Percentiles rank a stretch among this genome's conserved stretches.
phyloP scores from a whole-genome alignment of 192 early-diverging fungal genomes.

The Coemansia sp. region DNA sequence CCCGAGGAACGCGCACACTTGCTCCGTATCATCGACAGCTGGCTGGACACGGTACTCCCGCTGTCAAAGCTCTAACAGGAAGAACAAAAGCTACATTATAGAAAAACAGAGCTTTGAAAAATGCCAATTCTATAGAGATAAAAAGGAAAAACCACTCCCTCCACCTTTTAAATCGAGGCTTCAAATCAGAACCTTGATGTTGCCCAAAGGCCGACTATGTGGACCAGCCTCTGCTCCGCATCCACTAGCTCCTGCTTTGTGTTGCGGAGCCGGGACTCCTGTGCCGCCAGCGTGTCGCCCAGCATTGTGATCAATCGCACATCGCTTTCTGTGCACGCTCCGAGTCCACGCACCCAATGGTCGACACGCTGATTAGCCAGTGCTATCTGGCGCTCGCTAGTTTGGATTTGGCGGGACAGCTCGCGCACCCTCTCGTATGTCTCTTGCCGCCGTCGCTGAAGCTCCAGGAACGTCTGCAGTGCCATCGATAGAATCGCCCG shows the following conservation, averaged over 20 bases:
- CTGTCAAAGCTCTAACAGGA: not conserved
- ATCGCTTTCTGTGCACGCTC: constrained; percentile 12
- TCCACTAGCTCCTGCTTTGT: constrained; percentile 21
- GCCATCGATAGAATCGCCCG: constrained; percentile 25
- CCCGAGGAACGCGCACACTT: not conserved
- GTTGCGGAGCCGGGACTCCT: constrained; percentile 21
- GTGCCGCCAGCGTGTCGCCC: constrained; percentile 3
- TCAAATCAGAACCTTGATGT: constrained; percentile 16
- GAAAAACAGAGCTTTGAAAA: no score
- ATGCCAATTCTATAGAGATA: no score
- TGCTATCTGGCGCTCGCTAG: constrained; percentile 24
- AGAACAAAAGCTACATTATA: not conserved
- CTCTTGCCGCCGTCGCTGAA: constrained; percentile 26
- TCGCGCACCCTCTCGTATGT: constrained; percentile 10
- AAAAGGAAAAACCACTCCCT: no score
- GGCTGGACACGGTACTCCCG: not conserved
- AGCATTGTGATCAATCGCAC: constrained; percentile 16
- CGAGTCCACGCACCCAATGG: constrained; percentile 11
- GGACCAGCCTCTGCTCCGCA: constrained; percentile 18
- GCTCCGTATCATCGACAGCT: not conserved
- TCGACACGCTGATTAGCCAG: constrained; percentile 7
- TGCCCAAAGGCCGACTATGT: constrained; percentile 20
- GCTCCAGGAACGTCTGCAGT: constrained; percentile 11
- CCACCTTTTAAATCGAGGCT: no score
- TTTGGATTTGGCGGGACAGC: constrained; percentile 17